Conservation (phyloP, 768 basidiomycete genomes). For the Scleroderma bovista region DNA sequence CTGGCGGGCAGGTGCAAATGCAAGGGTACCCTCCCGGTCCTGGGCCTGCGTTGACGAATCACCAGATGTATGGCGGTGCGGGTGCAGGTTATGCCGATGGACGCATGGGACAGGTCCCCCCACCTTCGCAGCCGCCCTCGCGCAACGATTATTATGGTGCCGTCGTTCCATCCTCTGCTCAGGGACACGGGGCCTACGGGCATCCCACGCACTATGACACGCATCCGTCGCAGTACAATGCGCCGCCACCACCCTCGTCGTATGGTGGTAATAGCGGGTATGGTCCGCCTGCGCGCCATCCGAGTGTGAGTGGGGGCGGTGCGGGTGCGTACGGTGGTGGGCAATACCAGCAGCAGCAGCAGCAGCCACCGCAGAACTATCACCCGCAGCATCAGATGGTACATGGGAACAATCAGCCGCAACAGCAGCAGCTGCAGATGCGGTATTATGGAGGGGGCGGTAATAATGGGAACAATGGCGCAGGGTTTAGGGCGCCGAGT, state of each 20-base stretch:
- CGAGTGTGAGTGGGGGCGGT: neutral
- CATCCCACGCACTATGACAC: neutral
- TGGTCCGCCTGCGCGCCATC: neutral
- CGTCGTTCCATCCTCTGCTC: neutral
- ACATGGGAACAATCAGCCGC: too few relatives aligned
- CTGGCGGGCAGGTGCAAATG: neutral
- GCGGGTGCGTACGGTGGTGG: neutral
- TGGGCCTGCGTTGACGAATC: neutral
- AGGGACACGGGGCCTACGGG: neutral
- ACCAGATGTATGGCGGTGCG: neutral
- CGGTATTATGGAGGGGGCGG: neutral
- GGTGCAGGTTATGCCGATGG: neutral
- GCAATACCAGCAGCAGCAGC: neutral
- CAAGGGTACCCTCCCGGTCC: neutral
- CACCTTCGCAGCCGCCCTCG: neutral
- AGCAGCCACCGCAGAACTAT: too few relatives aligned
- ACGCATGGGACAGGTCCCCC: neutral
- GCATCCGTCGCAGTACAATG: neutral
- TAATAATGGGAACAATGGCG: conserved; percentile 1
- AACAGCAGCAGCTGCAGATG: neutral
- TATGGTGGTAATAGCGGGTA: neutral
- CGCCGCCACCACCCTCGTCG: neutral
- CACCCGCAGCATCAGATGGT: neutral
- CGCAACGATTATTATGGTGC: neutral
- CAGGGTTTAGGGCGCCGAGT: conserved; percentile 38